phyloP scores from a whole-genome alignment of 441 rosid species.

The Theobroma grandiflorum region DNA sequence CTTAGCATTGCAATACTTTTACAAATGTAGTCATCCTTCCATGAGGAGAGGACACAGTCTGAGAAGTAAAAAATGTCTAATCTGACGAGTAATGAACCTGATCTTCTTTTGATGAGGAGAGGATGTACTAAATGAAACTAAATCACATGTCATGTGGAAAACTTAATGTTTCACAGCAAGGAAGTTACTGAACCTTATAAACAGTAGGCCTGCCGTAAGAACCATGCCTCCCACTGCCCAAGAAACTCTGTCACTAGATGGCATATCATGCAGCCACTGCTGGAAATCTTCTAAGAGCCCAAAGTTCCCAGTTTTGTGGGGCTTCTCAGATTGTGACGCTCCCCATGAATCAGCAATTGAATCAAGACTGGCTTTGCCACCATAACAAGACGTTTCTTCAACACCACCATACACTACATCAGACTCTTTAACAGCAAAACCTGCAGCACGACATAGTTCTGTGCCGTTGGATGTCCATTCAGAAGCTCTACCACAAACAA shows the following conservation, averaged over 20 bases:
- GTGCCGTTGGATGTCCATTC: constrained; percentile 82
- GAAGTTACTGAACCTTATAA: constrained; percentile 56
- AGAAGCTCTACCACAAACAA: constrained; percentile 77
- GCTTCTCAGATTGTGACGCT: constrained; percentile 42
- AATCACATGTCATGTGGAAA: neutral
- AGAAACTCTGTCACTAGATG: constrained; percentile 59
- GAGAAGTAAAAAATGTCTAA: neutral
- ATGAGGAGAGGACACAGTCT: neutral
- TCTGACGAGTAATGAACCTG: neutral
- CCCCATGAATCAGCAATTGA: constrained; percentile 72
- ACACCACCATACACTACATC: constrained; percentile 35
- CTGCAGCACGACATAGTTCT: constrained; percentile 72
- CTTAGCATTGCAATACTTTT: neutral
- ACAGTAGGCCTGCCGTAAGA: constrained; percentile 76
- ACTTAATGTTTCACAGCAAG: neutral
- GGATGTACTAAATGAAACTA: neutral
- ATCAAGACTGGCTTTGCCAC: constrained; percentile 73
- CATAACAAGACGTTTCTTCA: constrained; percentile 69
- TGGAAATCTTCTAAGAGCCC: constrained; percentile 54
- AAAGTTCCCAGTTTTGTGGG: constrained; percentile 39
- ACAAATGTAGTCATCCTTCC: neutral
- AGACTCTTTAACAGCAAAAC: constrained; percentile 61
- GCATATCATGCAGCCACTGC: constrained; percentile 60
- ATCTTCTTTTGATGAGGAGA: neutral
- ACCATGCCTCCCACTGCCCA: constrained; percentile 86